Base-by-base conservation (phyloP, 108 stramenopile genomes). In the Tribonema minus region DNA sequence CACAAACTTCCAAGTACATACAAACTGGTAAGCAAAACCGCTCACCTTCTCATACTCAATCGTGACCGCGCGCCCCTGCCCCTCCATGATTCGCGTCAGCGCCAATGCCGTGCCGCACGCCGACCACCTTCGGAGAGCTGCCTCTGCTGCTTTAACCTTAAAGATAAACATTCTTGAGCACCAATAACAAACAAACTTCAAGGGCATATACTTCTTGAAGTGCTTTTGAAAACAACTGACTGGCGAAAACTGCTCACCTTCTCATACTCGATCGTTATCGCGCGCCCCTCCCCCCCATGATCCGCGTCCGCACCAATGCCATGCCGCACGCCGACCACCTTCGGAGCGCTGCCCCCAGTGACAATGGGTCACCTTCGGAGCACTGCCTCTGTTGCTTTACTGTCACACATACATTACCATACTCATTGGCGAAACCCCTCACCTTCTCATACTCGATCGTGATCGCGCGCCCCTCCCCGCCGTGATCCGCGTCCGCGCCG, bases 391-490 rank as follows among this genome's bases (percentile, higher is more conserved):
- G n/a, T n/a, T n/a, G n/a, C n/a, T n/a, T n/a, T n/a, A n/a, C n/a
- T n/a, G n/a, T n/a, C n/a, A n/a, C n/a, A n/a, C n/a, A n/a, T n/a
- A n/a, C n/a, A n/a, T n/a, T n/a, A n/a, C n/a, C n/a, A n/a, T n/a
- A n/a, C n/a, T n/a, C n/a, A n/a, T n/a, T n/a, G n/a, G 67, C 3
- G 0, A n/a, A 68, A n/a, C 7, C 39, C 40, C 4, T 12, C 66
- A 72, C 77, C 77, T 70, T 79, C 23, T 70, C 68, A 68, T 92
- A 94, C 32, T 96, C 93, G 54, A 95, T 72, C 3, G 88, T 89
- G 77, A 98, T 92, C 4, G 87, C 82, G 0, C 98, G 90, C 23
- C 98, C 98, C 87, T 98, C 98, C 28, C 86, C 85, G 65, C 94
- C 94, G 77, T 92, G 92, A 31, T 89, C 85, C 5, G 88, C 83